phyloP scores from a whole-genome alignment of 768 basidiomycete genomes.

The Pulveroboletus frians region DNA sequence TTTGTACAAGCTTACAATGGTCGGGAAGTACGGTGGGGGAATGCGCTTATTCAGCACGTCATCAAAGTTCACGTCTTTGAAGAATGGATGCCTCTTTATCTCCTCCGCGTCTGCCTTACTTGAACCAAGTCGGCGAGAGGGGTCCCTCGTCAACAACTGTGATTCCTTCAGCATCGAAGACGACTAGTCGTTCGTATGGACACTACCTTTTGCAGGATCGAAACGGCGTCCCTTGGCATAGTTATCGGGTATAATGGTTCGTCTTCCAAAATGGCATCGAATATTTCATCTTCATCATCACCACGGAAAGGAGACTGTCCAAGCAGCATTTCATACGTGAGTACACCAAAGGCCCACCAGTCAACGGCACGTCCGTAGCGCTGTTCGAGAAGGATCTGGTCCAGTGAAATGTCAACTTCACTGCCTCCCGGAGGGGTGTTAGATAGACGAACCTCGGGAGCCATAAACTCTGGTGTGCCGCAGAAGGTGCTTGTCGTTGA shows the following conservation, averaged over 20 bases:
- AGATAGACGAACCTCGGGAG: conserved; percentile 75
- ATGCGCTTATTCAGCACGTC: conserved; percentile 97
- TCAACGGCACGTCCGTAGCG: conserved; percentile 98
- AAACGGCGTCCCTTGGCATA: conserved; percentile 97
- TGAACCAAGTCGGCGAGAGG: conserved; percentile 83
- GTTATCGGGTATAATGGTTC: conserved; percentile 98
- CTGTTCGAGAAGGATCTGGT: conserved; percentile 95
- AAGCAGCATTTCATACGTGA: conserved; percentile 98
- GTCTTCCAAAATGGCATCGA: conserved; percentile 97
- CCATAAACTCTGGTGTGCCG: conserved; percentile 99
- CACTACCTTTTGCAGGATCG: conserved; percentile 84
- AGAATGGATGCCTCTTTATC: conserved; percentile 96
- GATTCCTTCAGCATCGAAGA: conserved; percentile 3
- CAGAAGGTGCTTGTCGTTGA: conserved; percentile 98
- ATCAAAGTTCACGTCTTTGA: conserved; percentile 96
- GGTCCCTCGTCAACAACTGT: conserved; percentile 90
- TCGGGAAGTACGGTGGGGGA: conserved; percentile 95
- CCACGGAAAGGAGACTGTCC: conserved; percentile 99
- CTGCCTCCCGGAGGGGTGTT: not conserved
- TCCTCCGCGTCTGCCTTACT: conserved; percentile 92
- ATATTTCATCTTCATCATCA: conserved; percentile 99
- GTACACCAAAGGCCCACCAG: conserved; percentile 99
- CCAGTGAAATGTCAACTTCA: conserved; percentile 4
- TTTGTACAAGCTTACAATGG: conserved; percentile 59
- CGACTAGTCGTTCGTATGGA: not conserved